Evolutionary conservation across 371 early-diverging fungal species (phyloP).

Genomic region (Mucor sp.): DNA sequence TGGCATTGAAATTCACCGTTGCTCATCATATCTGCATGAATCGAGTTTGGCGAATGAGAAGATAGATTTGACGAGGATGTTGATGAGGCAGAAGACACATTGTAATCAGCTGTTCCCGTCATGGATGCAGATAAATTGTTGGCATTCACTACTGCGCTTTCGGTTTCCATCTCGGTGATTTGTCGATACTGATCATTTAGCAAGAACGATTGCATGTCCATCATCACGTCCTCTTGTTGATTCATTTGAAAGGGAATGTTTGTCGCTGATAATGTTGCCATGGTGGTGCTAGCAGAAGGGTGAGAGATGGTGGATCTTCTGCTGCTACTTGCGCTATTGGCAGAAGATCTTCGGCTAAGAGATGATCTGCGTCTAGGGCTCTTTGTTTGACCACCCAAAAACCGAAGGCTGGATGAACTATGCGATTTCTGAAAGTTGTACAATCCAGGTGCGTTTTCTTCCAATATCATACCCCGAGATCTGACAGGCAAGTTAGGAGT

Average conservation of each 20-base stretch:
- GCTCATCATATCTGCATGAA: not conserved
- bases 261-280: no score
- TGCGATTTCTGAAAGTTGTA: not conserved
- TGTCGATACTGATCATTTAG: not conserved
- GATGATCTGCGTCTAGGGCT: slow-evolving; percentile 11
- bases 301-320: not conserved
- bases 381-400: slow-evolving; percentile 11
- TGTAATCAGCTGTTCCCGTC: not conserved
- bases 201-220: slow-evolving; percentile 11
- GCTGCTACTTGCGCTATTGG: not conserved
- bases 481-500: not conserved
- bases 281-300: not conserved
- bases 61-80: not conserved
- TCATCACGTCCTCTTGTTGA: not conserved
- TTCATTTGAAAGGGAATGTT: no score
- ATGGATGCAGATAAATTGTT: no score
- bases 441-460: not conserved
- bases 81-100: slow-evolving; percentile 40
- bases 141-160: not conserved
- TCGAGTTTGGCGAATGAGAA: slow-evolving; percentile 1
- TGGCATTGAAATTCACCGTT: not conserved
- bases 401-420: slow-evolving; percentile 1
- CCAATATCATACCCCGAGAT: slow-evolving; percentile 6
- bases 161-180: not conserved
- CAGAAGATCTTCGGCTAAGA: not conserved